Base-by-base conservation (phyloP, 371 early-diverging fungal species). In the Mucor sp. region DNA sequence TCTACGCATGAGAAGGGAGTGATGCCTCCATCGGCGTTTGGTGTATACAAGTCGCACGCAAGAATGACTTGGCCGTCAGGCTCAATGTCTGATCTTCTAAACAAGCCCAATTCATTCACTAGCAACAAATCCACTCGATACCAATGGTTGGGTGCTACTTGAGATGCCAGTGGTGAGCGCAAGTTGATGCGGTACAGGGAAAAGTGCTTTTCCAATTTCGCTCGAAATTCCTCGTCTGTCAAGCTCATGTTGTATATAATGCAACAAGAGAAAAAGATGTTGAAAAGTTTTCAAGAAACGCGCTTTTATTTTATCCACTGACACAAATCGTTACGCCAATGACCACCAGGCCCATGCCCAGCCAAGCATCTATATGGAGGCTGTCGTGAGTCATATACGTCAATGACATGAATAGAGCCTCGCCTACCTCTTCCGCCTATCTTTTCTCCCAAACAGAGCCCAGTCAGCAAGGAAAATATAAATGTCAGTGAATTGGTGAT, bases 401-500 rank as follows among this genome's bases (percentile, higher is more conserved):
- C 4, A 19, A 7, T 7, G 4, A 5, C 43, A 60, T 12, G 23
- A 11, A 4, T 27, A 27, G 6, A 25, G 27, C 23, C 14, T 53
- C 15, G 0, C 1, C 7, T 84, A 71, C 80, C 78, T 65, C 77
- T 72, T 9, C 92, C 91, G 23, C 80, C 78, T 25, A 88, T 72
- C 53, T 87, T 77, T 67, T 96, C 95, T 6, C 95, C 95, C 8
- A 95, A 67, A 4, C 91, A 70, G n/a, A 86, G 75, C 3, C 95
- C 96, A 3, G 94, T 92, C 15, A 96, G 67, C 19, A 90, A 74
- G 0, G 96, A 95, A 65, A 95, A 91, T 37, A 93, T 87, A 70
- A 97, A 90, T 0, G 97, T 93, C 62, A 97, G 78, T 37, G 95
- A 92, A 76, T 95, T 96, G 44, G 95, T 91, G 28, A 97, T 92